Base-by-base conservation (phyloP, 306 rosid species). In the Vigna mungo region DNA sequence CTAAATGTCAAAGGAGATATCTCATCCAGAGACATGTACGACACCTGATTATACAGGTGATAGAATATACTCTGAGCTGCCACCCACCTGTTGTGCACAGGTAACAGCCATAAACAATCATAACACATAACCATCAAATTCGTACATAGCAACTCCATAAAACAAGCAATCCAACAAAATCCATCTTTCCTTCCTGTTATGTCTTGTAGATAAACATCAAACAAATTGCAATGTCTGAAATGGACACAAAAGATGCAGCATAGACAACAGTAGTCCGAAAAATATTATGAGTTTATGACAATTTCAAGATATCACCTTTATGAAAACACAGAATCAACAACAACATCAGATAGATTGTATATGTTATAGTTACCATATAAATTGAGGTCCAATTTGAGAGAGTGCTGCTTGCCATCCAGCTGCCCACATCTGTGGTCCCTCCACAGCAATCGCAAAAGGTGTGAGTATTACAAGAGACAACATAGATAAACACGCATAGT, bases 1-100 rank as follows among this genome's bases (percentile, higher is more conserved):
- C 98, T 93, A 67, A 93, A 91, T 32, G 98, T 91, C 91, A 93
- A 87, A 66, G 97, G 98, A 79, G 98, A 93, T 58, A 93, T 93
- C 87, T 93, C 84, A 7, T 93, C 97, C 78, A 93, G 67, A 64
- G 98, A 93, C 98, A 93, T 93, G 88, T 93, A 93, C 17, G 98
- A 93, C 39, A 93, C 98, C 66, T 93, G 97, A 84, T 93, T 93
- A 86, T 93, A 93, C 25, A 93, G 85, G 81, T 93, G 98, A 85
- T 93, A 93, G 80, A 93, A 93, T 75, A 93, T 85, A 53, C 98
- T 93, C 84, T 93, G 98, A 20, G 98, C 97, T 0, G 89, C 98
- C 78, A 93, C 74, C 98, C 98, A 93, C 98, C 98, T 93, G 83
- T 77, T 58, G 54, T 55, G 52, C 44, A 66, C 60, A 82, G 55